Percentiles rank a stretch among this genome's conserved stretches.
Conservation (phyloP, 805 yeast genomes). For the Metschnikowia reukaufii region DNA sequence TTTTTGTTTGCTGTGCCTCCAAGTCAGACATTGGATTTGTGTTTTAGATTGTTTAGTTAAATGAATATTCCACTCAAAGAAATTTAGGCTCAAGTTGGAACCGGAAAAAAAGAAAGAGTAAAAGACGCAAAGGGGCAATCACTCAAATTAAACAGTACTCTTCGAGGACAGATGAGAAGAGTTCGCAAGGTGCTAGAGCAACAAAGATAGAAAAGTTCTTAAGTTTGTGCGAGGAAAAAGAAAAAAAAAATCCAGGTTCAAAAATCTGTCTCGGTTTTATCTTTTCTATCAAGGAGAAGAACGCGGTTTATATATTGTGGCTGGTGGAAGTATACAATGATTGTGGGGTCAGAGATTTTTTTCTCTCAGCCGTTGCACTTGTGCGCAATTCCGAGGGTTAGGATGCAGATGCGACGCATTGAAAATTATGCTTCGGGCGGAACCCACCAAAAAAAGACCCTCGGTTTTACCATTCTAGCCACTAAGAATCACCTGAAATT, state of each 20-base stretch:
- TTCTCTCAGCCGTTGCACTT: background rate
- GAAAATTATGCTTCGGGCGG: background rate
- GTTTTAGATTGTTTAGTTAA: background rate
- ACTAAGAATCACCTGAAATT: background rate
- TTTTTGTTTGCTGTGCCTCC: slow-evolving; percentile 37
- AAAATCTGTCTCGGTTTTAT: background rate
- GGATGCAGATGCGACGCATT: background rate
- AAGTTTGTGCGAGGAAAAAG: background rate
- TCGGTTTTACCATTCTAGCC: background rate
- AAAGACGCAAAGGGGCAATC: background rate
- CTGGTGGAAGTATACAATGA: background rate
- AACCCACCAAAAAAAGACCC: background rate
- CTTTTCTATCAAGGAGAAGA: background rate
- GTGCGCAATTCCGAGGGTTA: background rate
- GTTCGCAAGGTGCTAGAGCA: no score
- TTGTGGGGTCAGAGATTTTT: background rate
- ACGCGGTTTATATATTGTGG: background rate
- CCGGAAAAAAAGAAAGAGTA: no score
- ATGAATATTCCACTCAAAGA: no score
- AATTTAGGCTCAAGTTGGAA: no score
- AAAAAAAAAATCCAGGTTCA: background rate
- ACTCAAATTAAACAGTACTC: no score
- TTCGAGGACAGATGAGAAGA: no score
- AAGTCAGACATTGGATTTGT: slow-evolving; percentile 28
- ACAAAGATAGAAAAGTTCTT: background rate